Base-by-base conservation (phyloP, 1,284 basidiomycete genomes). In the Xerocomus amazonicus region DNA sequence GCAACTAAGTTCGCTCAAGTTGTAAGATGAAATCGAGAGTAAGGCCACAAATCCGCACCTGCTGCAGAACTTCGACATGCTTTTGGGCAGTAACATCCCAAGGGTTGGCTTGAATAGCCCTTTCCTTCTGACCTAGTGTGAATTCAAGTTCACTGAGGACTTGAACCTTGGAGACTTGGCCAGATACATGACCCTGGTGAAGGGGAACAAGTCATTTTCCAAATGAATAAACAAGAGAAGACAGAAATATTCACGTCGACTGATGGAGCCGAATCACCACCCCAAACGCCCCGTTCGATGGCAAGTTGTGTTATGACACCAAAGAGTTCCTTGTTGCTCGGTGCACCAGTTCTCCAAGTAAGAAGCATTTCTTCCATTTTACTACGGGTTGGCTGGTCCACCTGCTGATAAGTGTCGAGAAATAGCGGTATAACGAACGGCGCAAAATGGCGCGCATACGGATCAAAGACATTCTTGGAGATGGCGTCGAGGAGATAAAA, bases 401-500 rank as follows among this genome's bases (percentile, higher is more conserved):
- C 92, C 58, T 83, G 79, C 48, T 79, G 77, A 70, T 97, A 96
- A 28, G 92, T 85, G 56, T 89, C 83, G 58, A 94, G 73, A 71
- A 93, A 97, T 7, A 94, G 72, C 19, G 80, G 77, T 45, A 85
- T 83, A 51, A 92, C 84, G 61, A 91, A 79, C 6, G 82, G 77
- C 17, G 89, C 76, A 59, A 95, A 92, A 53, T 83, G 79, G 52
- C 83, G 81, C 26, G 90, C 89, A 70, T 96, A 97, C 12, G 93
- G 92, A 39, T 89, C 81, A 56, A 84, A 93, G 36, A 94, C 84
- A 71, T 97, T 97, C 71, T 97, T 97, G 45, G 90, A 91, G 54
- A 99, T 94, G 14, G 95, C 95, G 66, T 99, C 97, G 63, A 99
- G 78, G 10, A 98, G 80, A 68, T 99, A 99, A 60, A 98, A 91